Conservation (phyloP, 495 filamentous ascomycete species). For the Echria macrotheca region DNA sequence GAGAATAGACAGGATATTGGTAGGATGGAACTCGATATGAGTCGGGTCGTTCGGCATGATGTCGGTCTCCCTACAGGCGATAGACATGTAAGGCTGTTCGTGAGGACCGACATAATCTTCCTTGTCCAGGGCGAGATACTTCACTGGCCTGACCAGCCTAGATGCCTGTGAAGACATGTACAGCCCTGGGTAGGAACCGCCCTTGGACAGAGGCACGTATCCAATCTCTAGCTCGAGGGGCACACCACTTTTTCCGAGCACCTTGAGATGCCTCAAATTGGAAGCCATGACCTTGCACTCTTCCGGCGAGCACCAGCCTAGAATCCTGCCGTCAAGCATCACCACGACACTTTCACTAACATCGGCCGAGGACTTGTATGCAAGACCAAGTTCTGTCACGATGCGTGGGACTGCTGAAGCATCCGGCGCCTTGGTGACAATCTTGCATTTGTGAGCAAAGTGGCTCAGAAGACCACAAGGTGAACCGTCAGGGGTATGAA, state of each 20-base stretch:
- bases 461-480: conserved; percentile 95
- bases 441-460: conserved; percentile 89
- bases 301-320: conserved; percentile 84
- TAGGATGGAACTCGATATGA: conserved; percentile 91
- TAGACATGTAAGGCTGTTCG: conserved; percentile 98
- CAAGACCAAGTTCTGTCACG: conserved; percentile 72
- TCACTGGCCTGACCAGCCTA: conserved; percentile 86
- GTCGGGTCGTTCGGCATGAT: conserved; percentile 80
- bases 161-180: conserved; percentile 85
- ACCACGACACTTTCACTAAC: conserved; percentile 76
- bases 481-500: conserved; percentile 93
- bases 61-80: conserved; percentile 80
- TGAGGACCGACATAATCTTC: conserved; percentile 85
- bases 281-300: conserved; percentile 74
- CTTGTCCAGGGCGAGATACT: conserved; percentile 79
- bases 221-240: conserved; percentile 85
- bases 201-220: conserved; percentile 76
- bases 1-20: conserved; percentile 94
- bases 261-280: conserved; percentile 88
- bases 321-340: conserved; percentile 80
- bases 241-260: conserved; percentile 80
- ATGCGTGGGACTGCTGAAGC: conserved; percentile 65
- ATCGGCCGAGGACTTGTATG: conserved; percentile 64
- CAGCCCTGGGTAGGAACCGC: conserved; percentile 90
- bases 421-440: conserved; percentile 66